These are phyloP conservation scores for Naganishia kalamii DNA, from an alignment of 768 basidiomycete species.

Conservation along the genomic window DNA sequence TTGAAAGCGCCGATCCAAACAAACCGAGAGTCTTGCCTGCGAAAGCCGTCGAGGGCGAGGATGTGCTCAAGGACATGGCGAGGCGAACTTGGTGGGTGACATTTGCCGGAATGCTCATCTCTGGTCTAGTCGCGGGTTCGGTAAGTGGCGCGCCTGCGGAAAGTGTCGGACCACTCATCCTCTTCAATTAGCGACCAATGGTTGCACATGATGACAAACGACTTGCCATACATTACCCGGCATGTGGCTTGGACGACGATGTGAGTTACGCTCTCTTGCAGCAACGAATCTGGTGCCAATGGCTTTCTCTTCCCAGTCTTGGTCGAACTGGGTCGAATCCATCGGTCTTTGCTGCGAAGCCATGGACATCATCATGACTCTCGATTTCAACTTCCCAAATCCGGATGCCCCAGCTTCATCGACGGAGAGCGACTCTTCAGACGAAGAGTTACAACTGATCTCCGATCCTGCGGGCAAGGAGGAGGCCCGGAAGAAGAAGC, in stretches of 20 bases:
- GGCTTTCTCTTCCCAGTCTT: slow-evolving; percentile 21
- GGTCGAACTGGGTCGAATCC: slow-evolving; percentile 40
- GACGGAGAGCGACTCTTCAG: not conserved
- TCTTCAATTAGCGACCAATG: slow-evolving; percentile 26
- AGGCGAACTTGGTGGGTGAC: slow-evolving; percentile 43
- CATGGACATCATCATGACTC: slow-evolving; percentile 37
- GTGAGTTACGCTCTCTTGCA: slow-evolving; percentile 3
- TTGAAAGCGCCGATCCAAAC: not conserved
- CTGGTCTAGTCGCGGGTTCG: slow-evolving; percentile 34
- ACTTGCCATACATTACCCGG: slow-evolving; percentile 38
- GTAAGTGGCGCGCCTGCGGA: not conserved
- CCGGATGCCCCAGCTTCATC: not conserved
- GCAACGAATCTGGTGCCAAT: not conserved
- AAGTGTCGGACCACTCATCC: not conserved
- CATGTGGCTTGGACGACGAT: slow-evolving; percentile 31
- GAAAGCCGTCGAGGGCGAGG: slow-evolving; percentile 34
- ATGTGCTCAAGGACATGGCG: slow-evolving; percentile 41
- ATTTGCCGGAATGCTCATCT: slow-evolving; percentile 33
- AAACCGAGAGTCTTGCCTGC: slow-evolving; percentile 18
- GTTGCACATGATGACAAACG: slow-evolving; percentile 39
- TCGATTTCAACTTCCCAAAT: slow-evolving; percentile 31
- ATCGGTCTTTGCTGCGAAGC: slow-evolving; percentile 31
- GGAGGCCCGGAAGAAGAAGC: slow-evolving; percentile 18
- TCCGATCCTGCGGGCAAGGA: not conserved
- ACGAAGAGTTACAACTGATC: slow-evolving; percentile 19